phyloP scores from a whole-genome alignment of 1,284 basidiomycete species.

The Ceraceosorus guamensis region DNA sequence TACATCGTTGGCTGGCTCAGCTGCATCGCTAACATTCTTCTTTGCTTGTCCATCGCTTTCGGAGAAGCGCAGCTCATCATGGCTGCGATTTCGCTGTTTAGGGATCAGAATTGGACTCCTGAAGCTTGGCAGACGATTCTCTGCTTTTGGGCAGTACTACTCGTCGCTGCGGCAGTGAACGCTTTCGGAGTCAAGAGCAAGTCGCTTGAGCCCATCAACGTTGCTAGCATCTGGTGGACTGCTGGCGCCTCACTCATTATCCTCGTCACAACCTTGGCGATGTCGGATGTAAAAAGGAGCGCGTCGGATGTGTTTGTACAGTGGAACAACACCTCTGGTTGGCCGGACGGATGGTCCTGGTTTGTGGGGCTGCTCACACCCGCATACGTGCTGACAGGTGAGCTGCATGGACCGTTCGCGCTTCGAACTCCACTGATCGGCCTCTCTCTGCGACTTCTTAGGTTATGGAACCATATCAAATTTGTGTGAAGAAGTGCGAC shows the following conservation, averaged over 20 bases:
- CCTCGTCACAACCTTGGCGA: constrained; percentile 50
- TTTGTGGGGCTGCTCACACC: constrained; percentile 50
- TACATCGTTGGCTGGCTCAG: constrained; percentile 54
- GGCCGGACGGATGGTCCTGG: constrained; percentile 46
- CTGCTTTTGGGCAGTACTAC: constrained; percentile 51
- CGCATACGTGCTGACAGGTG: constrained; percentile 42
- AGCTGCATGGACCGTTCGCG: constrained; percentile 31
- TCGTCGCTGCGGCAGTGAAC: constrained; percentile 48
- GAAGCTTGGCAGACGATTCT: constrained; percentile 44
- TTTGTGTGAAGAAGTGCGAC: constrained; percentile 50
- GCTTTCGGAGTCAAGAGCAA: constrained; percentile 30
- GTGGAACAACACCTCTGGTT: constrained; percentile 49
- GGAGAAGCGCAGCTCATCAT: constrained; percentile 53
- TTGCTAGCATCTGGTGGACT: constrained; percentile 51
- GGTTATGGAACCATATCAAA: constrained; percentile 48
- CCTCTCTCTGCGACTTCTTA: constrained; percentile 48
- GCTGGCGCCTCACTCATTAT: constrained; percentile 51
- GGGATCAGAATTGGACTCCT: constrained; percentile 33
- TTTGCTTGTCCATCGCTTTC: constrained; percentile 52
- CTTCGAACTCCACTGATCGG: constrained; percentile 33
- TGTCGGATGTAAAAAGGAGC: constrained; percentile 48
- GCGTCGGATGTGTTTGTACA: constrained; percentile 48
- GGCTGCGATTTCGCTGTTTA: constrained; percentile 51
- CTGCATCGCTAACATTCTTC: constrained; percentile 53
- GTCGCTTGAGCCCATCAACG: constrained; percentile 43